Base-by-base conservation (phyloP, 1,139 yeast genomes). In the Pneumocystis carinii region DNA sequence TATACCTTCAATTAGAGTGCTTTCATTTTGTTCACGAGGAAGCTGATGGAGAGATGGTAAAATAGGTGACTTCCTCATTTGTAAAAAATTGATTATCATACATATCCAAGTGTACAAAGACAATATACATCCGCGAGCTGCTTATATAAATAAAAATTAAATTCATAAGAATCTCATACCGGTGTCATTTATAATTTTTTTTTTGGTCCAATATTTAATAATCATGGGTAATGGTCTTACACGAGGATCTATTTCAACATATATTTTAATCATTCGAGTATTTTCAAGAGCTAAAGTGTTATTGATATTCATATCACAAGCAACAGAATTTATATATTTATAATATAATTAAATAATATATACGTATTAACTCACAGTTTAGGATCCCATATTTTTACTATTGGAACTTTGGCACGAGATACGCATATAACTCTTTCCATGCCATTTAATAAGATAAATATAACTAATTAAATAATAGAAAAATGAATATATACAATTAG, bases 91-190 rank as follows among this genome's bases (percentile, higher is more conserved):
- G 59, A 69, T 66, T 58, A 69, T 66, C 64, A 69, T 61, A 53
- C 71, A 67, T 5, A 68, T 66, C 71, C 71, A 69, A 24, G 71
- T 68, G 58, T 69, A 69, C n/a, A 70, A 69, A 27, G 70, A 67
- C 32, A 69, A 62, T 15, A 71, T 69, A 14, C 70, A 71, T 19
- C 69, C 67, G 32, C 67, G 67, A 12, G 70, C 71, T 57, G 29
- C 12, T 48, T 48, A 24, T 57, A 24, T 37, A 24, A 60, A 60
- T 17, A n/a, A 24, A 37, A 37, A 29, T 57, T 57, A 57, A 8
- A 12, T 27, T 10, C 27, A 12, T 2, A 29, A 8, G 10, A 29
- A 17, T 2, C 3, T 39, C 14, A 37, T 41, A 32, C 38, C 62
- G 8, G 71, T 71, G 39, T 69, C 71, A 55, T 69, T 69, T 27